These are phyloP conservation scores for Colletotrichum somersetense DNA, from an alignment of 2,329 filamentous ascomycete genomes.

Conservation along the genomic window DNA sequence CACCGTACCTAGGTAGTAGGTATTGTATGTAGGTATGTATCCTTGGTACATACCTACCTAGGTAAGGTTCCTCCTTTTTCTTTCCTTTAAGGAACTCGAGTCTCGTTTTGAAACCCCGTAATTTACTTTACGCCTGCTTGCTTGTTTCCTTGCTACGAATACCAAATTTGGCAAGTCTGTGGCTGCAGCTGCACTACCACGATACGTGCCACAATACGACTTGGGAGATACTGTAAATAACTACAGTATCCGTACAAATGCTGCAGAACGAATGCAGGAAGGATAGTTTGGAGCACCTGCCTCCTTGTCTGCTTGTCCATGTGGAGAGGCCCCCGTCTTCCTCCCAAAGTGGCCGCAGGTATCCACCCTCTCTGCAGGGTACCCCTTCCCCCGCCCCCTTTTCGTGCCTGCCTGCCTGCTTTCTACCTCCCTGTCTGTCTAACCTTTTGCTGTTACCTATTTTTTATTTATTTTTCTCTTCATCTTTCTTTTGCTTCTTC, in stretches of 20 bases:
- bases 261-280: not conserved
- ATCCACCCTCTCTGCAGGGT: slow-evolving; percentile 20
- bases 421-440: slow-evolving; percentile 3
- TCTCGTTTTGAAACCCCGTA: slow-evolving; percentile 7
- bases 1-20: too few relatives aligned
- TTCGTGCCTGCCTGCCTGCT: not conserved
- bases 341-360: not conserved
- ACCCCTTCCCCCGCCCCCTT: slow-evolving; percentile 6
- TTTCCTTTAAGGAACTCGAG: not conserved
- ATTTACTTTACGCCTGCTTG: slow-evolving; percentile 5
- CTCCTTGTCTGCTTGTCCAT: too few relatives aligned
- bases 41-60: too few relatives aligned
- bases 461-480: not conserved
- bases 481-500: not conserved
- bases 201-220: too few relatives aligned
- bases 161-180: too few relatives aligned
- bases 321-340: not conserved
- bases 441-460: not conserved
- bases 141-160: not conserved
- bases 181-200: not conserved
- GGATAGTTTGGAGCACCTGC: too few relatives aligned
- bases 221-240: too few relatives aligned
- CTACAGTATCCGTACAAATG: too few relatives aligned
- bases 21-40: too few relatives aligned
- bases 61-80: too few relatives aligned